These are phyloP conservation scores for Aspergillus proliferans DNA, from an alignment of 2,329 filamentous ascomycete genomes.

Conservation along the genomic window DNA sequence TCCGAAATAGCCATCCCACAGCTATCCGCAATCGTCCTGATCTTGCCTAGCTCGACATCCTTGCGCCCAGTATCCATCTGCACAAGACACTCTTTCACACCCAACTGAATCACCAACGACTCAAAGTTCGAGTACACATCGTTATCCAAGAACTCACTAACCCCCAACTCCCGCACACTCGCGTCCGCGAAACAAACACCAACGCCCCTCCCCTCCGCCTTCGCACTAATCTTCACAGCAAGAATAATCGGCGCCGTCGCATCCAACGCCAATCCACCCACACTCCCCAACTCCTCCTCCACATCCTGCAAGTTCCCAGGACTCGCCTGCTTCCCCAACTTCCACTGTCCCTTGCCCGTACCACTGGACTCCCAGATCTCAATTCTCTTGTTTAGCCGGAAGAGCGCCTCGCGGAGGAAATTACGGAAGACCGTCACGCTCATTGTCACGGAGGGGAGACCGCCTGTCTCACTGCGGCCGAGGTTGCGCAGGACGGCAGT, in stretches of 20 bases:
- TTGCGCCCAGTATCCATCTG: constrained; percentile 72
- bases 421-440: constrained; percentile 91
- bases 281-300: constrained; percentile 79
- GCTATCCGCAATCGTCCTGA: constrained; percentile 82
- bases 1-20: constrained; percentile 88
- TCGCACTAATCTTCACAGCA: constrained; percentile 87
- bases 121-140: constrained; percentile 98
- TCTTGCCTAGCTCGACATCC: constrained; percentile 80
- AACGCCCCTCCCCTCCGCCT: constrained; percentile 77
- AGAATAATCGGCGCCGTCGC: constrained; percentile 81
- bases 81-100: constrained; percentile 89
- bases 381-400: constrained; percentile 81
- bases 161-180: constrained; percentile 87
- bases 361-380: constrained; percentile 78
- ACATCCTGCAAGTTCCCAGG: constrained; percentile 95
- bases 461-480: constrained; percentile 75
- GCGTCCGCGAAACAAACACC: constrained; percentile 98
- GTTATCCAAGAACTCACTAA: constrained; percentile 98
- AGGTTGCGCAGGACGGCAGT: constrained; percentile 90
- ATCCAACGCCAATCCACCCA: constrained; percentile 59
- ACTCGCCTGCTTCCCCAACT: constrained; percentile 82
- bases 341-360: constrained; percentile 78
- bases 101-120: constrained; percentile 89
- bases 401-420: constrained; percentile 88
- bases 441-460: constrained; percentile 89